These are phyloP conservation scores for Ambrosia trifida DNA, from an alignment of 129 eudicot species.

Conservation along the genomic window DNA sequence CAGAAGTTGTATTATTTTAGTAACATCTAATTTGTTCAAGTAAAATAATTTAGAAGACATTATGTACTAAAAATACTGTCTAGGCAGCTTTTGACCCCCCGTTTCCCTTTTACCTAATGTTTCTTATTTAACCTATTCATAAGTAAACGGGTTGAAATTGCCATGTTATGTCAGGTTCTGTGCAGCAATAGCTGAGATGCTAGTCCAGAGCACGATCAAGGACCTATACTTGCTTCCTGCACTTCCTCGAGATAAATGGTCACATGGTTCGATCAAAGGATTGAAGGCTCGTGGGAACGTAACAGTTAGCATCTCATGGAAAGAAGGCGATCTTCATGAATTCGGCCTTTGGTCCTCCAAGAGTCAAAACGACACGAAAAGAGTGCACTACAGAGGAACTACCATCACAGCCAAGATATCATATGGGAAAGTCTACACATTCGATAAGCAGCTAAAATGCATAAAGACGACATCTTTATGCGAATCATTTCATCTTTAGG, in stretches of 20 bases:
- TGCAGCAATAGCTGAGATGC: constrained; percentile 92
- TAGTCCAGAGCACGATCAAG: constrained; percentile 73
- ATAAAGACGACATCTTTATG: constrained; percentile 40
- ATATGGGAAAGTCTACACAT: constrained; percentile 66
- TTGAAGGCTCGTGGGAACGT: constrained; percentile 84
- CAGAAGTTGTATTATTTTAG: background rate
- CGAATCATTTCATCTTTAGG: constrained; percentile 22
- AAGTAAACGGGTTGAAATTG: background rate
- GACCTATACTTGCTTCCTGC: constrained; percentile 90
- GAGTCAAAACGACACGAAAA: constrained; percentile 32
- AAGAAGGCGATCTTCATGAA: constrained; percentile 71
- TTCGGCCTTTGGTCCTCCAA: constrained; percentile 60
- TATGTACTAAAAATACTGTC: background rate
- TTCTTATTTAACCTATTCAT: background rate
- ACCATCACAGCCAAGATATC: constrained; percentile 42
- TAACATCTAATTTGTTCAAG: background rate
- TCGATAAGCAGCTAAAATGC: constrained; percentile 52
- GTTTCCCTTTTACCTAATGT: background rate
- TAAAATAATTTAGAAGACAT: background rate
- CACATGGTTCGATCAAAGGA: constrained; percentile 76
- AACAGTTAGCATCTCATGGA: constrained; percentile 74
- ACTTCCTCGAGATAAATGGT: constrained; percentile 82
- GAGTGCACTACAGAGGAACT: constrained; percentile 61
- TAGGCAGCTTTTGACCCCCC: background rate
- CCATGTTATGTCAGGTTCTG: constrained; percentile 47